Conservation (phyloP, 202 grass and related monocot genomes). For the Zoysia matrella region DNA sequence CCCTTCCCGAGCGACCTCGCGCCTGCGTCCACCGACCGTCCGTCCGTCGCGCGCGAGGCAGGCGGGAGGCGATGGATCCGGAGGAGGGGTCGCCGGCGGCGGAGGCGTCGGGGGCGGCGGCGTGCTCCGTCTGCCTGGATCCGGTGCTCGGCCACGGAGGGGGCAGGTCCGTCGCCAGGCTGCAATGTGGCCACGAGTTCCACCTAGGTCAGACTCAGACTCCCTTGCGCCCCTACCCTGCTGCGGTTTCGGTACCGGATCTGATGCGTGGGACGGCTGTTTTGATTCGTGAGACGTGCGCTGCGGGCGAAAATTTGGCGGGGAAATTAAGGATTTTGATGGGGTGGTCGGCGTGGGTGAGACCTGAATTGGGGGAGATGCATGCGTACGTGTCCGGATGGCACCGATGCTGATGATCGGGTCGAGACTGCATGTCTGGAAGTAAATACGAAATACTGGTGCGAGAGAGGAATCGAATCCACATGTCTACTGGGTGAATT, state of each 20-base stretch:
- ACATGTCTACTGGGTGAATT: background rate
- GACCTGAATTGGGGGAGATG: constrained; percentile 20
- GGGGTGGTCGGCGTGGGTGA: background rate
- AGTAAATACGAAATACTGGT: background rate
- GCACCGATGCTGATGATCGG: background rate
- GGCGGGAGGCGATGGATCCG: constrained; percentile 61
- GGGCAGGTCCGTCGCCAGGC: constrained; percentile 72
- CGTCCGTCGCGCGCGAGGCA: constrained; percentile 28
- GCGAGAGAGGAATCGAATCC: background rate
- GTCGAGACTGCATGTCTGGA: constrained; percentile 3
- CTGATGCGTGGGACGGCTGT: constrained; percentile 8
- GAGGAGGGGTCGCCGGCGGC: constrained; percentile 53
- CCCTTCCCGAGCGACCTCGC: constrained; percentile 22
- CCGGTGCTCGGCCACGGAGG: constrained; percentile 52
- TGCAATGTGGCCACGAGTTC: constrained; percentile 95
- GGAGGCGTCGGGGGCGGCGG: constrained; percentile 19
- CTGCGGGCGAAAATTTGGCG: background rate
- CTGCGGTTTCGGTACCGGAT: constrained; percentile 28
- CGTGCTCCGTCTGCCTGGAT: constrained; percentile 95
- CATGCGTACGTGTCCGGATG: constrained; percentile 7
- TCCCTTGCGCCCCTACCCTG: background rate
- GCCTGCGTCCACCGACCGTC: constrained; percentile 24
- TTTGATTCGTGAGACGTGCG: background rate
- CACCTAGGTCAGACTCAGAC: constrained; percentile 69
- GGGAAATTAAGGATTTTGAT: background rate